Percentiles rank a stretch among this genome's conserved stretches.
Conservation (phyloP, 2,329 filamentous ascomycete species). For the Falciphora oryzae region DNA sequence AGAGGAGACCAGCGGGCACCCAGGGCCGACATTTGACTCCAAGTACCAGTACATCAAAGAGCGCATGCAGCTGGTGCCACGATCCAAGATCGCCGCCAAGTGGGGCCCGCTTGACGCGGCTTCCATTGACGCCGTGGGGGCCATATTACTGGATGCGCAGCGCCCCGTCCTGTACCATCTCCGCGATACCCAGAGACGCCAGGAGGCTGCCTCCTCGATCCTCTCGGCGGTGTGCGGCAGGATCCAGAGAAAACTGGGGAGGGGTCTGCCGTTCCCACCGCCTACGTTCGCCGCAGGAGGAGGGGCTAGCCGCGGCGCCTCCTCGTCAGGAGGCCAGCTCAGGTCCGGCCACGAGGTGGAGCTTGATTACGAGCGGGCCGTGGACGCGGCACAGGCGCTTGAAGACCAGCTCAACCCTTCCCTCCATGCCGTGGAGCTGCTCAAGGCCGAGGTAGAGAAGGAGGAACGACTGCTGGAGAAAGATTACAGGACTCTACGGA, state of each 20-base stretch:
- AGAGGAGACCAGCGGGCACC: not conserved
- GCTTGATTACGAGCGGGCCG: slow-evolving; percentile 60
- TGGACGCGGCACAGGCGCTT: slow-evolving; percentile 51
- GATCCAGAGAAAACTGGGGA: slow-evolving; percentile 51
- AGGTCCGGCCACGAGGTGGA: slow-evolving; percentile 44
- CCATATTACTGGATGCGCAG: slow-evolving; percentile 53
- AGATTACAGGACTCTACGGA: slow-evolving; percentile 46
- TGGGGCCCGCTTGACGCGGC: slow-evolving; percentile 54
- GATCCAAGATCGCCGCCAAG: slow-evolving; percentile 60
- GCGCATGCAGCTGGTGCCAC: slow-evolving; percentile 49
- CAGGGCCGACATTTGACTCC: slow-evolving; percentile 4
- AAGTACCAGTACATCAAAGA: slow-evolving; percentile 8
- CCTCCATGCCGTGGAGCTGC: slow-evolving; percentile 56
- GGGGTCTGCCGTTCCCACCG: slow-evolving; percentile 62
- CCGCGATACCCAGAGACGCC: slow-evolving; percentile 39
- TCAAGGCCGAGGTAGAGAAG: slow-evolving; percentile 51
- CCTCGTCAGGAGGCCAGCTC: not conserved
- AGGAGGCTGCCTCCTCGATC: slow-evolving; percentile 48
- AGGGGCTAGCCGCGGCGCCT: not conserved
- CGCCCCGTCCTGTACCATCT: slow-evolving; percentile 56
- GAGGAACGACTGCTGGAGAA: slow-evolving; percentile 50
- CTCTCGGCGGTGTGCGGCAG: slow-evolving; percentile 49
- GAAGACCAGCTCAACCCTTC: slow-evolving; percentile 56
- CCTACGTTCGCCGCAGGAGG: slow-evolving; percentile 15
- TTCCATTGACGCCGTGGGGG: slow-evolving; percentile 49